Conservation (phyloP, 2,329 filamentous ascomycete genomes). For the Thielaviopsis ethacetica region DNA sequence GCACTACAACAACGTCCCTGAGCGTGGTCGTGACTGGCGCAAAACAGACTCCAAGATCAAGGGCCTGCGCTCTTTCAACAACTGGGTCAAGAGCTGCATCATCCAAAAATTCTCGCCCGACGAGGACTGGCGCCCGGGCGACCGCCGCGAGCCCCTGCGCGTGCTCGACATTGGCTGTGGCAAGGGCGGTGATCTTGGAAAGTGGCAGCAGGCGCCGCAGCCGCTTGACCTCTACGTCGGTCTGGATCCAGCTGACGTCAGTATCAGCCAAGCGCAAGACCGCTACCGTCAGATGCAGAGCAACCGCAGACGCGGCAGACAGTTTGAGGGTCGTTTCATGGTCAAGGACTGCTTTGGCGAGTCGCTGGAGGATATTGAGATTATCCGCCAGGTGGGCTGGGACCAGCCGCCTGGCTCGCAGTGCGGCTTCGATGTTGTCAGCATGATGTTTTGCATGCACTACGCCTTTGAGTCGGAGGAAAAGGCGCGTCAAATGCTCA, state of each 20-base stretch:
- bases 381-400: slow-evolving; percentile 77
- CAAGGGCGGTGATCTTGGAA: slow-evolving; percentile 86
- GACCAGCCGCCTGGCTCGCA: slow-evolving; percentile 50
- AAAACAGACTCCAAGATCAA: slow-evolving; percentile 91
- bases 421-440: slow-evolving; percentile 86
- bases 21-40: slow-evolving; percentile 86
- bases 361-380: slow-evolving; percentile 62
- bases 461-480: slow-evolving; percentile 91
- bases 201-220: slow-evolving; percentile 93
- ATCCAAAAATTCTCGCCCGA: slow-evolving; percentile 91
- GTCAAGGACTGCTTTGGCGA: slow-evolving; percentile 88
- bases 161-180: slow-evolving; percentile 92
- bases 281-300: slow-evolving; percentile 60
- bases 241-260: slow-evolving; percentile 81
- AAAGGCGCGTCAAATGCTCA: slow-evolving; percentile 81
- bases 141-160: slow-evolving; percentile 43
- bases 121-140: slow-evolving; percentile 52
- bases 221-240: slow-evolving; percentile 86
- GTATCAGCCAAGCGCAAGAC: slow-evolving; percentile 76
- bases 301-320: slow-evolving; percentile 38
- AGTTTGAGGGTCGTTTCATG: slow-evolving; percentile 78
- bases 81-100: slow-evolving; percentile 95
- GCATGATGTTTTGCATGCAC: slow-evolving; percentile 99
- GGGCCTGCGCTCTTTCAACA: slow-evolving; percentile 87
- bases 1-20: slow-evolving; percentile 91